phyloP scores from a whole-genome alignment of 2,329 filamentous ascomycete species.

The Chaetomium sp. region DNA sequence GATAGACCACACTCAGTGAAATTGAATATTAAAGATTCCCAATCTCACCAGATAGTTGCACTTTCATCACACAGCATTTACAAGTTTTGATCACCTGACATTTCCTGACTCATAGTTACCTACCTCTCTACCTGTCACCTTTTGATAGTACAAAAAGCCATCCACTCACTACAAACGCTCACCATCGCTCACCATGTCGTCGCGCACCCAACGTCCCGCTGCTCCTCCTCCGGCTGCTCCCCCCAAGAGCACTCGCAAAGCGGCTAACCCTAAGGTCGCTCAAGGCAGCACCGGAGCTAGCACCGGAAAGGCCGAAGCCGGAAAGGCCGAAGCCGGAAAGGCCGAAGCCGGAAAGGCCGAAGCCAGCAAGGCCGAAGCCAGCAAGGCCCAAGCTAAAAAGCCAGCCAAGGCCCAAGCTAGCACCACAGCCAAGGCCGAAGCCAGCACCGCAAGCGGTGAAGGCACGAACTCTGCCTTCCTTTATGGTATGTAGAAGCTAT shows the following conservation, averaged over 20 bases:
- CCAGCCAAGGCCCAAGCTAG: too few relatives aligned
- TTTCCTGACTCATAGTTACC: too few relatives aligned
- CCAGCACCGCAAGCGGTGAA: constrained; percentile 24
- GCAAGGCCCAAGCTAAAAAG: too few relatives aligned
- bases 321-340: too few relatives aligned
- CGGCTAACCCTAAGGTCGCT: background rate
- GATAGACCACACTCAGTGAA: background rate
- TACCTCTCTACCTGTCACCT: too few relatives aligned
- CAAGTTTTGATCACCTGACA: background rate
- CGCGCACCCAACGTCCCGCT: background rate
- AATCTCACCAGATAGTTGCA: background rate
- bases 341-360: too few relatives aligned
- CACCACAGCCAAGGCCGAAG: too few relatives aligned
- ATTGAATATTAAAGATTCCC: background rate
- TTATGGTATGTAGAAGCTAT: constrained; percentile 48
- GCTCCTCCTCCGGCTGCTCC: too few relatives aligned
- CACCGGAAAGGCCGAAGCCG: background rate
- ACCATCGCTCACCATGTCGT: background rate
- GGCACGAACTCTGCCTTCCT: constrained; percentile 48
- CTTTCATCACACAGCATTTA: background rate
- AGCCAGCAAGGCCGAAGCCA: too few relatives aligned
- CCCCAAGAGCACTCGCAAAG: background rate
- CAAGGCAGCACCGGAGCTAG: background rate
- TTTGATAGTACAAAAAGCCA: too few relatives aligned
- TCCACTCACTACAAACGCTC: background rate